Base-by-base conservation (phyloP, 495 filamentous ascomycete species). In the Chaetomium tenue region DNA sequence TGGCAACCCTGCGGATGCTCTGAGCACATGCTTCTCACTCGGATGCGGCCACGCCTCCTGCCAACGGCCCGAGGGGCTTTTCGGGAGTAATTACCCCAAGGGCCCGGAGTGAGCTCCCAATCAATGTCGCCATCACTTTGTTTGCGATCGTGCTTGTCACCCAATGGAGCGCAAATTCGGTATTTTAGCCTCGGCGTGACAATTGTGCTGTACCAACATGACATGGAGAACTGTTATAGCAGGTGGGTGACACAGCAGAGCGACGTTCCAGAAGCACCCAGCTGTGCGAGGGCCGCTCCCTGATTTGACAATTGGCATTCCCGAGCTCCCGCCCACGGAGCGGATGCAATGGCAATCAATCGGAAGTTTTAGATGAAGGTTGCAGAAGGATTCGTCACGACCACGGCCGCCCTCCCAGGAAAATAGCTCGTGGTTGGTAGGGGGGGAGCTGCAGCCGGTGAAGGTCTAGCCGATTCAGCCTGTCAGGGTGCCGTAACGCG, bases 261-360 rank as follows among this genome's bases (percentile, higher is more conserved):
- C 9, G 25, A 20, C 42, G 51, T 55, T 63, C 40, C 51, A 48
- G 60, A 55, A 46, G 48, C 11, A 18, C 20, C n/a, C 11, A 30
- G 23, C 13, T 15, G 25, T 25, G 20, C 39, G 8, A 26, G 12
- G 33, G 40, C 30, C 22, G 33, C 23, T 26, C 20, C 37, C 50
- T 22, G 22, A 30, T 33, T 30, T 55, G 50, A 15, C 13, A 18
- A 16, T 26, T 28, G 42, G 44, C 22, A 40, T 7, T 30, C 1
- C 58, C 54, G 59, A 54, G 63, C 50, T 64, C 56, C 63, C 63
- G 55, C n/a, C 23, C 37, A 30, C 46, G 33, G 25, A 23, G 25
- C 63, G 63, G 47, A 59, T 60, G 63, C 63, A 64, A 60, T 64
- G 63, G 63, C 55, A 54, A 64, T 64, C 63, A 64, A 64, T 60